Percentiles rank a stretch among this genome's conserved stretches.
phyloP scores from a whole-genome alignment of 345 rosid genomes.

The Gynandropsis gynandra region DNA sequence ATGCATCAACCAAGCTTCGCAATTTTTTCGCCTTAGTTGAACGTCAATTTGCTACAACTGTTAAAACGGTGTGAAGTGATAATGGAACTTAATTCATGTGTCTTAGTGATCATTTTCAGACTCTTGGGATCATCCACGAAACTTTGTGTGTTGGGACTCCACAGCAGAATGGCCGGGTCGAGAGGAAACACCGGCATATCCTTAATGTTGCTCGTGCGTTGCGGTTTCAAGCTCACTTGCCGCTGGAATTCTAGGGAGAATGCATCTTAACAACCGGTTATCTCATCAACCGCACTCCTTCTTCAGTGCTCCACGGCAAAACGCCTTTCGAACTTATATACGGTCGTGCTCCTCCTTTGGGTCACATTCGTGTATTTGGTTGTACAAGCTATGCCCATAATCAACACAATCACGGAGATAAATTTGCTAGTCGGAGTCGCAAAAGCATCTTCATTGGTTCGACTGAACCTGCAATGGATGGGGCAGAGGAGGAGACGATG shows the following conservation, averaged over 20 bases:
- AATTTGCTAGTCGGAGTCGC: not conserved
- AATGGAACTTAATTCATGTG: not conserved
- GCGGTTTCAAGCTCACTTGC: not conserved
- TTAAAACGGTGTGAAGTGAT: not conserved
- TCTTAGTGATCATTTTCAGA: accelerated
- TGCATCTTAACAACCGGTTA: not conserved
- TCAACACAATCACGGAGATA: not conserved
- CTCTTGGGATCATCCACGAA: not conserved
- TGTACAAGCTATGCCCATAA: not conserved
- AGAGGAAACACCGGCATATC: not conserved
- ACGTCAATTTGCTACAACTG: not conserved
- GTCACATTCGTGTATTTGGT: not conserved
- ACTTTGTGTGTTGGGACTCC: not conserved
- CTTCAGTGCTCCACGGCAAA: not conserved
- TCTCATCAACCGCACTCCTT: not conserved
- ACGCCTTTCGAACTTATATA: not conserved
- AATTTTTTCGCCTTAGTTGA: not conserved
- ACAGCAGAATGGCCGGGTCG: not conserved
- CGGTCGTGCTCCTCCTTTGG: not conserved
- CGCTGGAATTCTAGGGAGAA: not conserved
- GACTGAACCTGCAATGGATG: too few species aligned
- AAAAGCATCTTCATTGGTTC: not conserved
- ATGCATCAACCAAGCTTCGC: not conserved
- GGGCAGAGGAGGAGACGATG: too few species aligned
- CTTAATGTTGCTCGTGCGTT: not conserved